phyloP scores from a whole-genome alignment of 2,329 filamentous ascomycete species.

The Talaromyces sp. region DNA sequence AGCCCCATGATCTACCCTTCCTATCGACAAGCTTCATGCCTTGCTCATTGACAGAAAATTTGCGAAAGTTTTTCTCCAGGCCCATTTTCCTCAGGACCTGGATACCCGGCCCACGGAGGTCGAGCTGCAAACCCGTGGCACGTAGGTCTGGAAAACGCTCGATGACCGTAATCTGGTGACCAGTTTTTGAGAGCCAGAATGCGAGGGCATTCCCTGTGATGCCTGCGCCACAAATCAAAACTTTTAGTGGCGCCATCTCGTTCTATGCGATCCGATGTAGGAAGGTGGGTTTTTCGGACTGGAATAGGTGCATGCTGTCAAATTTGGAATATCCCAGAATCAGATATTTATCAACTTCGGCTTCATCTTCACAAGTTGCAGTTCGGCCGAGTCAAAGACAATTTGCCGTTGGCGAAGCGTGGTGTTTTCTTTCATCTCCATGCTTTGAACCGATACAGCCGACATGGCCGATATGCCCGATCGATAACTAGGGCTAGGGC shows the following conservation, averaged over 20 bases:
- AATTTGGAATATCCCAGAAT: neutral
- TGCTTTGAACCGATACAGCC: neutral
- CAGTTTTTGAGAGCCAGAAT: constrained; percentile 45
- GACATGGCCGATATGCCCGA: neutral
- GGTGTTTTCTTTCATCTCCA: no score
- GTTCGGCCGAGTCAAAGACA: no score
- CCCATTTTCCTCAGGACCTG: constrained; percentile 52
- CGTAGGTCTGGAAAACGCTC: constrained; percentile 43
- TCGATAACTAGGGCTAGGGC: no score
- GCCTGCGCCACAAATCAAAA: constrained; percentile 46
- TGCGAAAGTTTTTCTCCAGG: constrained; percentile 40
- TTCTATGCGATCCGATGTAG: neutral
- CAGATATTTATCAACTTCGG: neutral
- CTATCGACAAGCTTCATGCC: constrained; percentile 47
- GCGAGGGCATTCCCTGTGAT: constrained; percentile 44
- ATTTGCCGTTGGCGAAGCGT: no score
- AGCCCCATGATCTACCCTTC: constrained; percentile 35
- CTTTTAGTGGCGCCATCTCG: constrained; percentile 27
- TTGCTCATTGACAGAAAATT: constrained; percentile 40
- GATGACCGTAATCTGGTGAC: constrained; percentile 39
- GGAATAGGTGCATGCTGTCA: neutral
- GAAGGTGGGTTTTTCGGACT: neutral
- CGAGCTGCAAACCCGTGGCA: constrained; percentile 48
- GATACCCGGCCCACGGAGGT: constrained; percentile 50
- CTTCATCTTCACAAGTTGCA: no score